Conservation (phyloP, 1,284 basidiomycete species). For the Paramarasmius palmivorus region DNA sequence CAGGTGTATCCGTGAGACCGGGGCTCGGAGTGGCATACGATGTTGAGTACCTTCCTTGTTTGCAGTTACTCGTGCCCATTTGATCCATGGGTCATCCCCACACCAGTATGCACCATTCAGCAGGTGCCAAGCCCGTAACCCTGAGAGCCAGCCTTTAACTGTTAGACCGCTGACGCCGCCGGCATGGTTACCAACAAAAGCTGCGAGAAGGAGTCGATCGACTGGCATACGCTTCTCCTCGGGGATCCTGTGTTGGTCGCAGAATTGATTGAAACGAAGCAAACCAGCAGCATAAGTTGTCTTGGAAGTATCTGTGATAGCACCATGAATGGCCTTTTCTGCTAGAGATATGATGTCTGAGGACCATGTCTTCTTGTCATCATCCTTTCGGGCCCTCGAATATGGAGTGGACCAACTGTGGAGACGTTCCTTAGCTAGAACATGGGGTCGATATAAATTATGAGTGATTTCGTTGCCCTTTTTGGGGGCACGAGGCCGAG, state of each 20-base stretch:
- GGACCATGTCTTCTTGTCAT: no score
- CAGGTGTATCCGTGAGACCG: constrained; percentile 5
- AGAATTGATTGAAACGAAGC: constrained; percentile 34
- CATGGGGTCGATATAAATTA: no score
- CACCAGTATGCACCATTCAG: constrained; percentile 8
- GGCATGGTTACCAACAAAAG: constrained; percentile 22
- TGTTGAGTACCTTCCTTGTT: constrained; percentile 4
- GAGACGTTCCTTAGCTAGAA: no score
- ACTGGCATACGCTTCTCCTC: constrained; percentile 35
- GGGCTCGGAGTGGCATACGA: background rate
- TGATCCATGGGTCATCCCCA: constrained; percentile 4
- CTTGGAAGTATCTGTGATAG: constrained; percentile 14
- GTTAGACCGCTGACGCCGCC: background rate
- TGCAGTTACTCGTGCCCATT: background rate
- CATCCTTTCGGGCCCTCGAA: no score
- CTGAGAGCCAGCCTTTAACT: constrained; percentile 7
- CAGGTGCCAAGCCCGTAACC: constrained; percentile 11
- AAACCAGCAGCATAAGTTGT: constrained; percentile 33
- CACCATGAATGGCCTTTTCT: background rate
- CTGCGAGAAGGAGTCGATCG: constrained; percentile 21
- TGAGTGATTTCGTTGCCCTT: no score
- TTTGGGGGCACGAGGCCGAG: no score
- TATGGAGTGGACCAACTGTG: no score
- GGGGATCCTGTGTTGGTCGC: constrained; percentile 26
- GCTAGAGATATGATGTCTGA: background rate